Evolutionary conservation across 306 rosid species (phyloP).

Genomic region (Prunus armeniaca): DNA sequence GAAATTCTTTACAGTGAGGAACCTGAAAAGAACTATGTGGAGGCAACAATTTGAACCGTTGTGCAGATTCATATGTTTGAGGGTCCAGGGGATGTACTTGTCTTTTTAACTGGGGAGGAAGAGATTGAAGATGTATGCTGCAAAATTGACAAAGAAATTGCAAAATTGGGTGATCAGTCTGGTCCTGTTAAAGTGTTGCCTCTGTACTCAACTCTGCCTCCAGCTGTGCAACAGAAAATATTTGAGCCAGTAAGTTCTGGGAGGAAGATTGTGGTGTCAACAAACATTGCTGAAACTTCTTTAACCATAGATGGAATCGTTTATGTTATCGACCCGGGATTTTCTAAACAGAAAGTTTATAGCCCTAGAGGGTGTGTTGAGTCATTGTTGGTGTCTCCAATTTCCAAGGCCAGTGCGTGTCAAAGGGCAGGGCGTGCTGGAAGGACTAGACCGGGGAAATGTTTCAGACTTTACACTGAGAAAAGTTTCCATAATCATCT

Average conservation of each 20-base stretch:
- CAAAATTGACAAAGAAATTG: conserved; percentile 52
- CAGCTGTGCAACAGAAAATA: conserved; percentile 72
- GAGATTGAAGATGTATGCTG: conserved; percentile 76
- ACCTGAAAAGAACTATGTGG: conserved; percentile 64
- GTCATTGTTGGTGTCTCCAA: conserved; percentile 88
- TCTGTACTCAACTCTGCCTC: conserved; percentile 67
- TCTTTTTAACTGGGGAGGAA: conserved; percentile 71
- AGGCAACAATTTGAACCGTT: conserved; percentile 63
- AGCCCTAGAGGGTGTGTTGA: conserved; percentile 87
- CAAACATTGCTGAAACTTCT: conserved; percentile 72
- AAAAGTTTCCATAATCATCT: conserved; percentile 84
- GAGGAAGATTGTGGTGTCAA: conserved; percentile 74
- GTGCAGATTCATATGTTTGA: conserved; percentile 68
- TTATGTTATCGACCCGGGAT: conserved; percentile 88
- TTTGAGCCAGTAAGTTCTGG: conserved; percentile 66
- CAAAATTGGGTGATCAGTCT: conserved; percentile 59
- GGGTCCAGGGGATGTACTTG: conserved; percentile 68
- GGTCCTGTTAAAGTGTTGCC: conserved; percentile 70
- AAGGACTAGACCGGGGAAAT: conserved; percentile 95
- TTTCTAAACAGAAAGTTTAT: conserved; percentile 86
- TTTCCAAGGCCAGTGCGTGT: conserved; percentile 92
- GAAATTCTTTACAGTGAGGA: conserved; percentile 68
- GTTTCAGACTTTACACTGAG: conserved; percentile 91
- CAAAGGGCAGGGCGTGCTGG: conserved; percentile 98
- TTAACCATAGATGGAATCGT: conserved; percentile 72